These are phyloP conservation scores for Umbelopsis sp. DNA, from an alignment of 192 early-diverging fungal species.

Conservation along the genomic window DNA sequence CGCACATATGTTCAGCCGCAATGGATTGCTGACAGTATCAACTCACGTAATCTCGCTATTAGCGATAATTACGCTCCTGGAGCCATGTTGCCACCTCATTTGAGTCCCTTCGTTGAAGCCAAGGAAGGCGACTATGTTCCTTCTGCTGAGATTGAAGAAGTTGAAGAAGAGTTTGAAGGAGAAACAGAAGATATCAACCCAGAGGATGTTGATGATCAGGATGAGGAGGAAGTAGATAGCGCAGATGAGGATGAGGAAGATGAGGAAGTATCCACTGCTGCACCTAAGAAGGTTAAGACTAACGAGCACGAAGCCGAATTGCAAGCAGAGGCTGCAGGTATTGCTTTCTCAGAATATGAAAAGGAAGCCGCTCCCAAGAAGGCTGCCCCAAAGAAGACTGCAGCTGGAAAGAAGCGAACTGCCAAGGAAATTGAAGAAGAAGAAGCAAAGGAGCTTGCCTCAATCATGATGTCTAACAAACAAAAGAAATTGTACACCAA, in stretches of 20 bases:
- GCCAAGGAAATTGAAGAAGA: slow-evolving; percentile 53
- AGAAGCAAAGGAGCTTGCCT: slow-evolving; percentile 76
- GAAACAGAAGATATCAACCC: slow-evolving; percentile 62
- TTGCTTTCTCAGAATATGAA: slow-evolving; percentile 68
- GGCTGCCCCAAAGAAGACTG: slow-evolving; percentile 22
- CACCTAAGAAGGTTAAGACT: slow-evolving; percentile 32
- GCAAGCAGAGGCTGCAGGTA: slow-evolving; percentile 69
- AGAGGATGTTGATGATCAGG: slow-evolving; percentile 58
- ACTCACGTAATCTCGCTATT: slow-evolving; percentile 75
- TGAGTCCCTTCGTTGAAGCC: slow-evolving; percentile 90
- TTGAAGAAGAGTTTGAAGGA: slow-evolving; percentile 58
- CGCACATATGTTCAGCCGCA: slow-evolving; percentile 96
- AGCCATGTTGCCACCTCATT: slow-evolving; percentile 84
- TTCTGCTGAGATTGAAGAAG: slow-evolving; percentile 43
- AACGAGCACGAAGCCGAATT: slow-evolving; percentile 65
- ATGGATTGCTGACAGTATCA: slow-evolving; percentile 96
- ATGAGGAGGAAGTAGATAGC: slow-evolving; percentile 42
- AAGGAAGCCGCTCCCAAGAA: slow-evolving; percentile 50
- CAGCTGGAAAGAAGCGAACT: slow-evolving; percentile 55
- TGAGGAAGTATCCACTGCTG: slow-evolving; percentile 30
- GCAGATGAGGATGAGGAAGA: slow-evolving; percentile 45
- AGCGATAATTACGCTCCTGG: slow-evolving; percentile 75
- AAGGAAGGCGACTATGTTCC: slow-evolving; percentile 90
- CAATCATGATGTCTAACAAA: slow-evolving; percentile 88
- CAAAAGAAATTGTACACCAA: slow-evolving; percentile 78